Evolutionary conservation across 768 basidiomycete genomes (phyloP).

Genomic region (Calocera cornea): DNA sequence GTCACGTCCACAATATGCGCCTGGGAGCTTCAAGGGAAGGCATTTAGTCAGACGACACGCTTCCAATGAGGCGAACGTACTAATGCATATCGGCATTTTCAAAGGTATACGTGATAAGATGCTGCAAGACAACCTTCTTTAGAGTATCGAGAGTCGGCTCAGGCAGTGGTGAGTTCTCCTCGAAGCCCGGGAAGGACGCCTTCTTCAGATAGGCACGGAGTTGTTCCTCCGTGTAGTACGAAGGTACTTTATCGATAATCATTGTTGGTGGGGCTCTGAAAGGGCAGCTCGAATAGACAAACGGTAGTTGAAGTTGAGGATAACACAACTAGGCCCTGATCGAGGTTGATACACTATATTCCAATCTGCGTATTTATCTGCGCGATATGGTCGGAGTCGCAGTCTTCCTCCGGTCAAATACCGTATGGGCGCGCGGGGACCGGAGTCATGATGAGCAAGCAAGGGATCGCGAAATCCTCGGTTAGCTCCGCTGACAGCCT

Average conservation of each 20-base stretch:
- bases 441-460: too few species aligned
- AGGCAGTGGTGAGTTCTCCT: not conserved
- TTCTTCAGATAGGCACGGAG: not conserved
- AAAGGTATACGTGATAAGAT: not conserved
- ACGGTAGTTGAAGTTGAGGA: not conserved
- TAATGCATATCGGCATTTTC: slow-evolving; percentile 2
- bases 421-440: too few species aligned
- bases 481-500: too few species aligned
- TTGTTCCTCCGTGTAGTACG: not conserved
- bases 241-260: not conserved
- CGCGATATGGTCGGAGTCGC: too few species aligned
- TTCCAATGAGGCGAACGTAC: not conserved
- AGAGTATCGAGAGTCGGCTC: not conserved
- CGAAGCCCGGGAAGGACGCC: not conserved
- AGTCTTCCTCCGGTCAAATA: too few species aligned
- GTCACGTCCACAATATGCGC: not conserved
- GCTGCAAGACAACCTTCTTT: not conserved
- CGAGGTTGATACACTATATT: too few species aligned
- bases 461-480: too few species aligned
- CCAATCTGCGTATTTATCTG: too few species aligned
- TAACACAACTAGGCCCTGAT: too few species aligned
- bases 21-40: not conserved
- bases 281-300: too few species aligned
- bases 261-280: not conserved
- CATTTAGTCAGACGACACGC: not conserved